Percentiles rank a stretch among this genome's conserved stretches.
Evolutionary conservation across 1,139 yeast genomes (phyloP).

Genomic region (Geotrichum restrictum): DNA sequence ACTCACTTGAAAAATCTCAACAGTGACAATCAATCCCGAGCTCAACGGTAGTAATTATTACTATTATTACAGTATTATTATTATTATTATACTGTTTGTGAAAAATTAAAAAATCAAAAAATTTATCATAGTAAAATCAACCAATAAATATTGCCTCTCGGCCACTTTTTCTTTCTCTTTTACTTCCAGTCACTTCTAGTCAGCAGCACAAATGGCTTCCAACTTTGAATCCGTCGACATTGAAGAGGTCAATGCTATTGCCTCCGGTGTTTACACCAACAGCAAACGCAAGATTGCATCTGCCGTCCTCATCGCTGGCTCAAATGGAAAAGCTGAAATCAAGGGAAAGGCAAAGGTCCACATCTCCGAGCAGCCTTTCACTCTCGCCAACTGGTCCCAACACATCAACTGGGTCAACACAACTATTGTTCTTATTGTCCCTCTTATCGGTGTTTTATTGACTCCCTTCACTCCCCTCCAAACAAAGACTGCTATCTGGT

Average conservation of each 20-base stretch:
- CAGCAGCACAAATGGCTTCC: neutral
- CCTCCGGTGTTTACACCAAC: conserved; percentile 83
- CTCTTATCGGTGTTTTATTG: conserved; percentile 56
- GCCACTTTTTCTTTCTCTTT: neutral
- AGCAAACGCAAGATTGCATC: conserved; percentile 48
- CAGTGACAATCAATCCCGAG: no score
- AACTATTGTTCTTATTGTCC: conserved; percentile 68
- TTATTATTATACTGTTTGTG: no score
- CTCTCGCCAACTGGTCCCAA: conserved; percentile 71
- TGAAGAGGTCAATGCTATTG: conserved; percentile 63
- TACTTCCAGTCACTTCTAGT: neutral
- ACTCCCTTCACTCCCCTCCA: conserved; percentile 58
- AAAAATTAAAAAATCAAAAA: no score
- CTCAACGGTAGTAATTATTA: no score
- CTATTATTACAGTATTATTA: no score
- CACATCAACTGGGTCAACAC: conserved; percentile 94
- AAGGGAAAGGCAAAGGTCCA: conserved; percentile 48
- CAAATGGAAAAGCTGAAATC: conserved; percentile 29
- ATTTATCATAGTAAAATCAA: no score
- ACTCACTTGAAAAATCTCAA: no score
- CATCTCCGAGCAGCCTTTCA: conserved; percentile 91
- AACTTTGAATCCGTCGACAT: conserved; percentile 12
- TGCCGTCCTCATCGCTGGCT: conserved; percentile 53
- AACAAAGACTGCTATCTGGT: conserved; percentile 56
- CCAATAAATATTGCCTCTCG: neutral